phyloP scores from a whole-genome alignment of 129 eudicot genomes.

The Glebionis coronaria region DNA sequence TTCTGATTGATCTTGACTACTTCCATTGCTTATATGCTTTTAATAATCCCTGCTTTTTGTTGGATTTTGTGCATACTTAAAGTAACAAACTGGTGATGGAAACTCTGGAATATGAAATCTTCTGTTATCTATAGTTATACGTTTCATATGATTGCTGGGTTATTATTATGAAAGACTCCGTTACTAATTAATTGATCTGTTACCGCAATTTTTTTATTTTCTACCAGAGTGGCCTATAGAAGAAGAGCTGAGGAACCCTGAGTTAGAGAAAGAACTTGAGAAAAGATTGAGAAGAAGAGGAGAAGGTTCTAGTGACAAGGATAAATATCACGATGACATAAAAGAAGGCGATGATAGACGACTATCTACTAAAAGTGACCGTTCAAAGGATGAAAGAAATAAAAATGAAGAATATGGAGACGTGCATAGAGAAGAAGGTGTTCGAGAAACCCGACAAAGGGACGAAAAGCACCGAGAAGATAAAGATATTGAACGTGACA shows the following conservation, averaged over 20 bases:
- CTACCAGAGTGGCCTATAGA: conserved; percentile 51
- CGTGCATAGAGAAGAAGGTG: conserved; percentile 13
- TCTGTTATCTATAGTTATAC: background rate
- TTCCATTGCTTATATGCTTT: background rate
- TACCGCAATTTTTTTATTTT: conserved; percentile 12
- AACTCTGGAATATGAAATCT: conserved; percentile 2
- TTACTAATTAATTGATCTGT: conserved; percentile 8
- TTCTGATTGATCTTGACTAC: background rate
- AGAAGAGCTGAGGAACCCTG: conserved; percentile 66
- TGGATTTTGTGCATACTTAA: background rate
- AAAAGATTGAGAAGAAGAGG: conserved; percentile 62
- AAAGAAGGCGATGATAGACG: conserved; percentile 45
- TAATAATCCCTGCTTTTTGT: background rate
- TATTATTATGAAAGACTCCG: background rate
- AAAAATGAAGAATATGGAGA: conserved; percentile 42
- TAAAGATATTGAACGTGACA: conserved; percentile 46
- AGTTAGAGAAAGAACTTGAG: conserved; percentile 72
- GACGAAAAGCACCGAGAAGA: conserved; percentile 39
- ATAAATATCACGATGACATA: conserved; percentile 41
- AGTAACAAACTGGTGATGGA: background rate
- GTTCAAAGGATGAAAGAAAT: conserved; percentile 45
- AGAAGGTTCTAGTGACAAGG: conserved; percentile 58
- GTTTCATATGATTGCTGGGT: background rate
- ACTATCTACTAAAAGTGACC: conserved; percentile 45
- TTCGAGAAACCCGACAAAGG: conserved; percentile 28